Percentiles rank a stretch among this genome's conserved stretches.
Conservation (phyloP, 371 early-diverging fungal genomes). For the Neoconidiobolus thromboides region DNA sequence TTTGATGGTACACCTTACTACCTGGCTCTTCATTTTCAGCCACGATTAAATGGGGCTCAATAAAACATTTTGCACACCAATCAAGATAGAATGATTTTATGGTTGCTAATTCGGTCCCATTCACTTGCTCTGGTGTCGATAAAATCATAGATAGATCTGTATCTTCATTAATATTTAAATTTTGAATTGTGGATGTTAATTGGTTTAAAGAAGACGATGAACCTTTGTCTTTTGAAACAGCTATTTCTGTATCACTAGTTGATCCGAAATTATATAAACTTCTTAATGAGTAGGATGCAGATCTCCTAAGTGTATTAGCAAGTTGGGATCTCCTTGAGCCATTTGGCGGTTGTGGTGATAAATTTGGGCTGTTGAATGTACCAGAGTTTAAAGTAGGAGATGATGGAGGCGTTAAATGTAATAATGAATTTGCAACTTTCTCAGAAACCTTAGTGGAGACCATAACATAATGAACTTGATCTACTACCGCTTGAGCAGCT, state of each 20-base stretch:
- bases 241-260: too few species aligned
- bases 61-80: constrained; percentile 73
- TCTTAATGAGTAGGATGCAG: constrained; percentile 19
- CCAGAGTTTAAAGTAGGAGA: constrained; percentile 11
- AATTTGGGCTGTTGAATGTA: constrained; percentile 7
- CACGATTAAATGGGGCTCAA: constrained; percentile 73
- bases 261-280: constrained; percentile 13
- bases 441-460: constrained; percentile 4
- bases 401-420: neutral
- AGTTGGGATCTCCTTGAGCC: constrained; percentile 6
- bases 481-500: constrained; percentile 44
- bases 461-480: constrained; percentile 37
- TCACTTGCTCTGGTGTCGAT: neutral
- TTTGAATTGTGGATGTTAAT: neutral
- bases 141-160: neutral
- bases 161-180: neutral
- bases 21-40: constrained; percentile 71
- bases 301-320: constrained; percentile 20
- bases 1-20: constrained; percentile 52
- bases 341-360: constrained; percentile 11
- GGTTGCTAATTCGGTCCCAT: neutral
- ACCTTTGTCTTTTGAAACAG: neutral
- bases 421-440: too few species aligned
- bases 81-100: constrained; percentile 45
- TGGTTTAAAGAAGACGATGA: neutral